phyloP scores from a whole-genome alignment of 176 grass and related monocot species.

The Ampelocalamus luodianensis region DNA sequence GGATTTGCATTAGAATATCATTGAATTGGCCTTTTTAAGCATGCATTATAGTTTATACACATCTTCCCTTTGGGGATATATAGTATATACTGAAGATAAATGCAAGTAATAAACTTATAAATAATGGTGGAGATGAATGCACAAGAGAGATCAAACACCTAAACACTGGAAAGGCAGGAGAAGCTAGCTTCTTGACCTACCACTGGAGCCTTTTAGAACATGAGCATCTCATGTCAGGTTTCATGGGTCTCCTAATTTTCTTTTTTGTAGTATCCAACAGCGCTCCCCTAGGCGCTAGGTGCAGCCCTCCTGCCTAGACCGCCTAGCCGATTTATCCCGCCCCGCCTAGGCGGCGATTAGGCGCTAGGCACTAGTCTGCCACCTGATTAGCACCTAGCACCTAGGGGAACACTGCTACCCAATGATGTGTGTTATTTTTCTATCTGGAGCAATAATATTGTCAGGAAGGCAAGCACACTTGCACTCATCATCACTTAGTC shows the following conservation, averaged over 20 bases:
- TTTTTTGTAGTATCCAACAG: too few relatives aligned
- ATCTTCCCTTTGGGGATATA: constrained; percentile 7
- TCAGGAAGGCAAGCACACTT: neutral
- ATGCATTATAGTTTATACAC: neutral
- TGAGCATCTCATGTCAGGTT: neutral
- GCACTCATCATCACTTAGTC: neutral
- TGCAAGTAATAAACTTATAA: neutral
- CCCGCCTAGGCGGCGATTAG: too few relatives aligned
- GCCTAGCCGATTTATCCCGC: too few relatives aligned
- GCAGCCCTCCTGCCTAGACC: too few relatives aligned
- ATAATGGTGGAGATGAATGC: neutral
- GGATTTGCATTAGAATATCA: constrained; percentile 1
- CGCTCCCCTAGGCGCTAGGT: too few relatives aligned
- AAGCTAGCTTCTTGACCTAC: neutral
- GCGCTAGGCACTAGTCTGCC: too few relatives aligned
- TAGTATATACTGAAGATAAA: neutral
- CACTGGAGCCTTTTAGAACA: neutral
- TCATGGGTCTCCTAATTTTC: neutral
- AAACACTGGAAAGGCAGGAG: neutral
- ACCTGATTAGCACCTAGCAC: too few relatives aligned
- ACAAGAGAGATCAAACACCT: neutral
- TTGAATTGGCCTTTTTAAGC: neutral
- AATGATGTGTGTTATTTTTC: neutral
- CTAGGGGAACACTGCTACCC: neutral
- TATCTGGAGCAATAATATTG: neutral